Evolutionary conservation across 2,329 filamentous ascomycete genomes (phyloP), one percentile per base, ranked within the genome.

Genomic region (Trichoderma koningii): DNA sequence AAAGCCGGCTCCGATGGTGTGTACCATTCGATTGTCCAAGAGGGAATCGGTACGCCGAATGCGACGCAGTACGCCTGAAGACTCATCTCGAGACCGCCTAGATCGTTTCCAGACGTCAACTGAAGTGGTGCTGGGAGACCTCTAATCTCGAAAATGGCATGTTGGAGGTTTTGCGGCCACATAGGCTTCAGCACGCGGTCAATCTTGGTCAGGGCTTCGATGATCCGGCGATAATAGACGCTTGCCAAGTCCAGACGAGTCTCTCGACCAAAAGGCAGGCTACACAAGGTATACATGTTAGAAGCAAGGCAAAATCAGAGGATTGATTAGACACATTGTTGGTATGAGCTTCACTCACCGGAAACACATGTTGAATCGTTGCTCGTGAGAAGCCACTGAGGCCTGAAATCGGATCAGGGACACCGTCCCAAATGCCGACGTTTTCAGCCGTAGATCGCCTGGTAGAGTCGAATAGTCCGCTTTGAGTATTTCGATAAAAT

Each of bases 151-250:
- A 86, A 86, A 4, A 85, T 80, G 47, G 77, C 76, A 42, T 81
- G 80, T 68, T 85, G 84, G 73, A 84, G 80, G 44, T 83, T 76
- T 60, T 84, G 80, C 10, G 84, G 84, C 84, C 84, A 87, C 65
- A 82, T 82, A 0, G 84, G 84, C 70, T 85, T 86, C 51, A 87
- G 73, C 63, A 81, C 82, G 44, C 83, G 81, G 69, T 87, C 84
- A 30, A 80, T 80, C 63, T 81, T 83, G 64, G 83, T 83, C 38
- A 87, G 76, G 2, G 80, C 82, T 59, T 82, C 80, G 52, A 86
- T 81, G 52, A 86, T 83, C 45, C 79, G 81, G 34, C 82, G 79
- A 69, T 84, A 84, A 69, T 83, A 80, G 28, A 82, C 77, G 69
- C 84, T 86, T 12, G 84, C 82, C 21, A 86, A 77, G 63, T 85